Evolutionary conservation across 129 eudicot species (phyloP).

Genomic region (Tanacetum coccineum): DNA sequence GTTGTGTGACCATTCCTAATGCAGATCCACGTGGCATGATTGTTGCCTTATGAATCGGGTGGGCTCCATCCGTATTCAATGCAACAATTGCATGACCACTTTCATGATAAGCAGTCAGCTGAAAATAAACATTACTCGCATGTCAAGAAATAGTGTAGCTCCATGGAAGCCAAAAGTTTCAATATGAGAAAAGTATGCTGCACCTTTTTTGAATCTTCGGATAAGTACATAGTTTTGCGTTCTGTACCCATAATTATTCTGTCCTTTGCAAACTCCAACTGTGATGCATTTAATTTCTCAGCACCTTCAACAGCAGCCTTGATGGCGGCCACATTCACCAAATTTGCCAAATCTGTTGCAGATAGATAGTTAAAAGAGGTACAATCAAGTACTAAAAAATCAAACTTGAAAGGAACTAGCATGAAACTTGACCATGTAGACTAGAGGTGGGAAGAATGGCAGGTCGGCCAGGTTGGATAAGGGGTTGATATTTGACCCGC

Average conservation of each 20-base stretch:
- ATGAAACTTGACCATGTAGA: neutral
- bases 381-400: no score
- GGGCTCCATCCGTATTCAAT: conserved; percentile 86
- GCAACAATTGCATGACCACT: conserved; percentile 99
- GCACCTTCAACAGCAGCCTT: conserved; percentile 99
- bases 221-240: conserved; percentile 77
- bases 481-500: no score
- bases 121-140: conserved; percentile 21
- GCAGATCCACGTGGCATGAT: conserved; percentile 97
- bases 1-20: conserved; percentile 93
- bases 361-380: neutral
- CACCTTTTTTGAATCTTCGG: conserved; percentile 90
- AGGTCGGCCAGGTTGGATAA: no score
- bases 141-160: neutral
- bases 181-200: neutral
- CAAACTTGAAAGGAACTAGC: neutral
- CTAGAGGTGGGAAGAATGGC: neutral
- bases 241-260: conserved; percentile 94
- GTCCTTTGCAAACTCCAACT: conserved; percentile 92
- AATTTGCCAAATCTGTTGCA: conserved; percentile 75
- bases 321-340: conserved; percentile 93
- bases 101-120: conserved; percentile 96
- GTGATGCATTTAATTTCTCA: conserved; percentile 61
- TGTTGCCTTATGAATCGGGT: conserved; percentile 93
- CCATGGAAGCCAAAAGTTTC: neutral